A percentile compares a stretch with the other conserved stretches of the same genome.
Evolutionary conservation across 306 rosid genomes (phyloP).

Genomic region (Ochetophila trinervis): DNA sequence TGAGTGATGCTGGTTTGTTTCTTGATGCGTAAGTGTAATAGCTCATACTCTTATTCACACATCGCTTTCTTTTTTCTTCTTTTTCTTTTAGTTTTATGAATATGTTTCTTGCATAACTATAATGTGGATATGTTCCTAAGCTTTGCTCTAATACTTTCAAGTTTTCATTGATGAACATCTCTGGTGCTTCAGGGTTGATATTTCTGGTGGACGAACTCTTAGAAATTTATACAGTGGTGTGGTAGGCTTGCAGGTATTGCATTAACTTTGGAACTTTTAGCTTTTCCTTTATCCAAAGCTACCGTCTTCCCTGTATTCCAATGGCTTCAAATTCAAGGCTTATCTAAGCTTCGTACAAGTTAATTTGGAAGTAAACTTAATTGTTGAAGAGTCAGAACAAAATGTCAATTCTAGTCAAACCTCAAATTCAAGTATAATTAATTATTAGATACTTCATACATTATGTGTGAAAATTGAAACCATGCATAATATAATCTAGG

Average conservation of each 20-base stretch:
- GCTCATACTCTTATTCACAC: conserved; percentile 3
- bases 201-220: conserved; percentile 64
- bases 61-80: neutral
- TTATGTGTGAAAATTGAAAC: neutral
- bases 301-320: neutral
- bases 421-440: neutral
- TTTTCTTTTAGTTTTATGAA: neutral
- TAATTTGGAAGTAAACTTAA: neutral
- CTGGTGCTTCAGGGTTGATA: conserved; percentile 44
- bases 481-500: too few species aligned
- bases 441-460: neutral
- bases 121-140: neutral
- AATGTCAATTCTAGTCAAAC: conserved; percentile 12
- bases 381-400: neutral
- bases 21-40: conserved; percentile 67
- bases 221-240: conserved; percentile 67
- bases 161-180: conserved; percentile 13
- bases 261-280: neutral
- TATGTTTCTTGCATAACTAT: conserved; percentile 1
- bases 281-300: neutral
- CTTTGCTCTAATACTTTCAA: conserved; percentile 5
- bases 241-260: conserved; percentile 73
- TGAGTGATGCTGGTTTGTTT: conserved; percentile 94
- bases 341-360: neutral
- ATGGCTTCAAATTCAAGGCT: neutral